Conservation (phyloP, 2,329 filamentous ascomycete genomes). For the Colletotrichum sansevieriae region DNA sequence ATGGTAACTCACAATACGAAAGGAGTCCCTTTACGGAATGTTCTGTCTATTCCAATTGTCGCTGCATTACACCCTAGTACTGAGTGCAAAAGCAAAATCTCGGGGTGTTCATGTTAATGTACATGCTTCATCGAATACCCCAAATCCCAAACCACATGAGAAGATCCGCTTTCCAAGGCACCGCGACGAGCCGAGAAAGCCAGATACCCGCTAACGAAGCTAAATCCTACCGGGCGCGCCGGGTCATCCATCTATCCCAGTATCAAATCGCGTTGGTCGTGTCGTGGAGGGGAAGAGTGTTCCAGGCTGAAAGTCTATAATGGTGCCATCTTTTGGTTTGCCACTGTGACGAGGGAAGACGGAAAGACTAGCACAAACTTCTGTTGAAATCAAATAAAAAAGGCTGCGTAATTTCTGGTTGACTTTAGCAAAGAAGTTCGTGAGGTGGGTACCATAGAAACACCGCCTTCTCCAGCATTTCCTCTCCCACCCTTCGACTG, state of each 20-base stretch:
- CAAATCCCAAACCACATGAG: conserved; percentile 5
- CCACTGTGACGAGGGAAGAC: conserved; percentile 1
- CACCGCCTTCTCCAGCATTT: no score
- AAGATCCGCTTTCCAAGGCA: background rate
- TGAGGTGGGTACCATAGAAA: background rate
- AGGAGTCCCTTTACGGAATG: no score
- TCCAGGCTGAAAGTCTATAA: conserved; percentile 25
- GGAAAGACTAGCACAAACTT: background rate
- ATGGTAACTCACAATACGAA: no score
- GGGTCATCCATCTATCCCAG: background rate
- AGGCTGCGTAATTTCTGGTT: background rate
- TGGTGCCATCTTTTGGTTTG: background rate
- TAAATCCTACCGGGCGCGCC: background rate
- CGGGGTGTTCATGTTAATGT: no score
- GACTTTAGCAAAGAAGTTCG: background rate
- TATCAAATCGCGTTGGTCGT: background rate
- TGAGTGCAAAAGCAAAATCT: no score
- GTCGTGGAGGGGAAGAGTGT: background rate
- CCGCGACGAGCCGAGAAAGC: conserved; percentile 3
- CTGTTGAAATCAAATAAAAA: background rate
- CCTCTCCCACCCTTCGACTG: background rate
- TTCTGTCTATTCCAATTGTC: no score
- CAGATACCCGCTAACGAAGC: conserved; percentile 14
- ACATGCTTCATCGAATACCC: background rate
- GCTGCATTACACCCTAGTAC: no score